phyloP scores from a whole-genome alignment of 768 basidiomycete genomes.

The Pluteus cervinus region DNA sequence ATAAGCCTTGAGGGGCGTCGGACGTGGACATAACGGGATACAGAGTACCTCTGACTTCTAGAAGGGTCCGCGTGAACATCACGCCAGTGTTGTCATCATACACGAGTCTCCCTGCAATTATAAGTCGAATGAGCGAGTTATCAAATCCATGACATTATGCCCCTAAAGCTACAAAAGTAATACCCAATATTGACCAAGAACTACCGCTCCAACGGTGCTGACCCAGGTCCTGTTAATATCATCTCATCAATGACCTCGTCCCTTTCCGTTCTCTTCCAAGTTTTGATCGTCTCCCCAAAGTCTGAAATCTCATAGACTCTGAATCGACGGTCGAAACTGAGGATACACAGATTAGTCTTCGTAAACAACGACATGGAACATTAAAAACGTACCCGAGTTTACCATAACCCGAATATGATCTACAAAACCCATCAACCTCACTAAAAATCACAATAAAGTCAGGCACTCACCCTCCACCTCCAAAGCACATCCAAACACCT shows the following conservation, averaged over 20 bases:
- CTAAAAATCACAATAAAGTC: neutral
- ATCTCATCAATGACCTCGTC: slow-evolving; percentile 62
- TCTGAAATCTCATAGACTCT: slow-evolving; percentile 83
- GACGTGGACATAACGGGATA: too few relatives aligned
- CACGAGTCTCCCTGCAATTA: neutral
- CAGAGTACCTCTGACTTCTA: too few relatives aligned
- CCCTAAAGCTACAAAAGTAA: too few relatives aligned
- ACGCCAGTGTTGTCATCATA: too few relatives aligned
- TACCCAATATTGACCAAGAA: too few relatives aligned
- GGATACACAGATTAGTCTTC: slow-evolving; percentile 9
- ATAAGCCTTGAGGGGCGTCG: too few relatives aligned
- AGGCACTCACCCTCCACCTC: slow-evolving; percentile 68
- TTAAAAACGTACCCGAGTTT: slow-evolving; percentile 54
- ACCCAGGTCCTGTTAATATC: slow-evolving; percentile 50
- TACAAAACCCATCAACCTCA: slow-evolving; percentile 15
- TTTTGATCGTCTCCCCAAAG: slow-evolving; percentile 88
- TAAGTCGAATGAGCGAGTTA: neutral
- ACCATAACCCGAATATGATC: slow-evolving; percentile 80
- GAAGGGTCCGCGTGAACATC: too few relatives aligned
- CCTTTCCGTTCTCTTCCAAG: slow-evolving; percentile 77
- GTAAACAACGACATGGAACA: neutral
- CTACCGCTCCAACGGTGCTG: slow-evolving; percentile 20
- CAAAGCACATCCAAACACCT: slow-evolving; percentile 90
- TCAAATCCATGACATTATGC: too few relatives aligned
- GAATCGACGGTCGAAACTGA: slow-evolving; percentile 86